A percentile compares a stretch with the other conserved stretches of the same genome.
Evolutionary conservation across 1,139 yeast species (phyloP).

Genomic region (Scheffersomyces titani): DNA sequence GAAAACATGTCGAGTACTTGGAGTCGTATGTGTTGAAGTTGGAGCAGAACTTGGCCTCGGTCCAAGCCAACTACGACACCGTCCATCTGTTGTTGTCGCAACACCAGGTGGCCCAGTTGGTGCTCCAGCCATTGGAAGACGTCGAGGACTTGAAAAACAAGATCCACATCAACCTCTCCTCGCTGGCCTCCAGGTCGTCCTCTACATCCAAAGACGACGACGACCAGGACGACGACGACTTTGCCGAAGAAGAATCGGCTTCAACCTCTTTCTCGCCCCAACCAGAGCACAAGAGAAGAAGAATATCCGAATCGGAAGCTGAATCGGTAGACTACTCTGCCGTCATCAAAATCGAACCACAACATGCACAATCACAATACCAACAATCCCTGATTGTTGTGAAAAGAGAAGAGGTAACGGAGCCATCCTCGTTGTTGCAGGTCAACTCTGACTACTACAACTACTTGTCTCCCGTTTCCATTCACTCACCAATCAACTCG

Average conservation of each 20-base stretch:
- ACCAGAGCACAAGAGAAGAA: background rate
- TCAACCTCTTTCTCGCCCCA: background rate
- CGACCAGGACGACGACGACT: conserved; percentile 17
- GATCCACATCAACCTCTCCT: conserved; percentile 32
- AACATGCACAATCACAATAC: background rate
- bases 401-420: conserved; percentile 8
- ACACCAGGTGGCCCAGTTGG: conserved; percentile 14
- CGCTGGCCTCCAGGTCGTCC: conserved; percentile 7
- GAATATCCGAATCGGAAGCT: background rate
- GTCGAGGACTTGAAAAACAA: conserved; percentile 32
- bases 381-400: background rate
- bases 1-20: conserved; percentile 84
- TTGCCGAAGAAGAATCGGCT: conserved; percentile 4
- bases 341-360: background rate
- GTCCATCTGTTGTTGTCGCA: conserved; percentile 14
- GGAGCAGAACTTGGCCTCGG: conserved; percentile 36
- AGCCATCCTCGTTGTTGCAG: background rate
- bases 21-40: conserved; percentile 62
- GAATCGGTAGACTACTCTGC: background rate
- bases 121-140: conserved; percentile 23
- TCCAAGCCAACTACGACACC: conserved; percentile 25
- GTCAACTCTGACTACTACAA: conserved; percentile 25
- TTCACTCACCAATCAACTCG: conserved; percentile 42
- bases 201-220: conserved; percentile 10
- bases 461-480: conserved; percentile 48